Evolutionary conservation across 2,329 filamentous ascomycete species (phyloP), one percentile per base, ranked within the genome.

Genomic region (Leptosphaerulina australis): DNA sequence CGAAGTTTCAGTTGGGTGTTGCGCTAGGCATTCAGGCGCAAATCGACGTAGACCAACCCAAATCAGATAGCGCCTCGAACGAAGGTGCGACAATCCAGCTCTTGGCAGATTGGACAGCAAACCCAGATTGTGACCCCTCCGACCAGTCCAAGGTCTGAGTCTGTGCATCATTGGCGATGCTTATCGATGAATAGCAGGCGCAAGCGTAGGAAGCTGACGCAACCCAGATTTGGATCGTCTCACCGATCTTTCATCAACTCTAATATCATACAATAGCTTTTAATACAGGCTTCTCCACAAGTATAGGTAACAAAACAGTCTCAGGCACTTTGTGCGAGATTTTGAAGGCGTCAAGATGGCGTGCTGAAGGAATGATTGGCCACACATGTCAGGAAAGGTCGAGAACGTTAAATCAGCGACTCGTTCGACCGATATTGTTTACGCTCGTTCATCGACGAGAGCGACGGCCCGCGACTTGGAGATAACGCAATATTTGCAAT

Each of bases 71-170:
- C 38, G 51, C 28, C 50, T 66, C 60, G 53, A 55, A 61, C 65
- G 60, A 37, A 68, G 60, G 58, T 70, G 68, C 62, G 67, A 71
- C 68, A 49, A 35, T 25, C 31, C 43, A 36, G 25, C 51, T 56
- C 44, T 52, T 52, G 37, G 49, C 49, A 33, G 8, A 40, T n/a
- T 26, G 26, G 25, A 37, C 36, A 26, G 17, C 29, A 20, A 31
- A 29, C 31, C 50, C 17, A 33, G 46, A 40, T 55, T 64, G 64
- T 66, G 59, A 58, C 56, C 43, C 29, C 31, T 45, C 39, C 38
- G 28, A 17, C 44, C 47, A 40, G 39, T 45, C 48, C 50, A 41
- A 52, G 43, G 22, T 22, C 20, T 45, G 20, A 35, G 30, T 40
- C 31, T 30, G 36, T 37, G 48, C 40, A 43, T 37, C 29, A 51